Evolutionary conservation across 257 asterid genomes (phyloP).

Genomic region (Solanum okadae): DNA sequence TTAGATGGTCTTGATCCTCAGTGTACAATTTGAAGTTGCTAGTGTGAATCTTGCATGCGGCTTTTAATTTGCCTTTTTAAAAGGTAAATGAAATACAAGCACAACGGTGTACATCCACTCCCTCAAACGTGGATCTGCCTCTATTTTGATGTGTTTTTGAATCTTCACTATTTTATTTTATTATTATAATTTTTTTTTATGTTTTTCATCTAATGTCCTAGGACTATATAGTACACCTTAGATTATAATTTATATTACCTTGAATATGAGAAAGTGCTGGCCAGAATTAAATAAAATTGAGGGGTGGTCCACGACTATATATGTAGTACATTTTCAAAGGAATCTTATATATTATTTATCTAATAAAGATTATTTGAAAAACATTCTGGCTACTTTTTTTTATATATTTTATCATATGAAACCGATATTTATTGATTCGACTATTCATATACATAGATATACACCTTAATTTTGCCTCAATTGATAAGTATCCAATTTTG

Average conservation of each 20-base stretch:
- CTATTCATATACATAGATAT: neutral
- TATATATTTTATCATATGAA: neutral
- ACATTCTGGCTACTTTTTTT: neutral
- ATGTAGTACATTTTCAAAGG: neutral
- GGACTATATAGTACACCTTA: neutral
- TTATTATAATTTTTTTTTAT: too few species aligned
- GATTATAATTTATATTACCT: neutral
- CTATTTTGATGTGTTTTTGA: too few species aligned
- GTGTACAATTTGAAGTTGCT: neutral
- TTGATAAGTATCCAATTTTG: rapidly evolving
- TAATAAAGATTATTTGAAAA: neutral
- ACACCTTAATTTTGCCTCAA: neutral
- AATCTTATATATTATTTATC: neutral
- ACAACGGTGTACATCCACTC: too few species aligned
- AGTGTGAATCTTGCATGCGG: too few species aligned
- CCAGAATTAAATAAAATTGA: neutral
- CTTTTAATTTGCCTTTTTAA: too few species aligned
- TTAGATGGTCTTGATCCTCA: neutral
- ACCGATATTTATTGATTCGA: neutral
- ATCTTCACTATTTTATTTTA: too few species aligned
- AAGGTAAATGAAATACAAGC: too few species aligned
- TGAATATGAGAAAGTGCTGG: neutral
- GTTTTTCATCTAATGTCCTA: too few species aligned
- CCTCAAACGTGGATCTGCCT: too few species aligned
- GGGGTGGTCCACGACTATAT: neutral